Percentiles rank a stretch among this genome's conserved stretches.
Evolutionary conservation across 176 grass and related monocot species (phyloP).

Genomic region (Rhynchospora pubera): DNA sequence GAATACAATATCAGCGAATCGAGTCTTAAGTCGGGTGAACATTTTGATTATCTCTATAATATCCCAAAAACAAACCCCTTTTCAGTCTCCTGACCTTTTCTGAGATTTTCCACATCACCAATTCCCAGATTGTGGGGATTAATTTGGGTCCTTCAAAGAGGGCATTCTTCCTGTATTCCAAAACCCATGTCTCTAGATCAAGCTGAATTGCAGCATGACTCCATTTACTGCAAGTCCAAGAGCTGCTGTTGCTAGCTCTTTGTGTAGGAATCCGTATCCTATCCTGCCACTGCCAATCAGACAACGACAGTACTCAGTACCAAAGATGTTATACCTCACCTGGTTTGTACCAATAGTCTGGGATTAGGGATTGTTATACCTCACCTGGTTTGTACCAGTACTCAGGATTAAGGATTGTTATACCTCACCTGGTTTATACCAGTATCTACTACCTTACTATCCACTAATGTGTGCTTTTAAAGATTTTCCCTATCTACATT

Average conservation of each 20-base stretch:
- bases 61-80: slow-evolving; percentile 5
- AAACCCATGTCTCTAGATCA: slow-evolving; percentile 60
- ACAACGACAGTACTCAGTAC: neutral
- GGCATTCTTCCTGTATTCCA: slow-evolving; percentile 63
- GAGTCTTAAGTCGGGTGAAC: slow-evolving; percentile 30
- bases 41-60: slow-evolving; percentile 10
- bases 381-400: neutral
- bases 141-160: slow-evolving; percentile 61
- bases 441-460: neutral
- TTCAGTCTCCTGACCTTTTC: slow-evolving; percentile 21
- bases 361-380: neutral
- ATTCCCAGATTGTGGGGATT: slow-evolving; percentile 42
- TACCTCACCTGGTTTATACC: neutral
- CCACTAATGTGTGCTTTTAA: neutral
- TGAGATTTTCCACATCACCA: slow-evolving; percentile 32
- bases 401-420: neutral
- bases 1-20: neutral
- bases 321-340: neutral
- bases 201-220: slow-evolving; percentile 40
- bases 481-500: neutral
- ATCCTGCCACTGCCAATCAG: slow-evolving; percentile 60
- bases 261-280: slow-evolving; percentile 32
- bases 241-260: slow-evolving; percentile 55
- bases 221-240: slow-evolving; percentile 43
- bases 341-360: neutral